Percentiles rank a stretch among this genome's conserved stretches.
Conservation (phyloP, 164 flowering plant species). For the Tetracentron sinense region DNA sequence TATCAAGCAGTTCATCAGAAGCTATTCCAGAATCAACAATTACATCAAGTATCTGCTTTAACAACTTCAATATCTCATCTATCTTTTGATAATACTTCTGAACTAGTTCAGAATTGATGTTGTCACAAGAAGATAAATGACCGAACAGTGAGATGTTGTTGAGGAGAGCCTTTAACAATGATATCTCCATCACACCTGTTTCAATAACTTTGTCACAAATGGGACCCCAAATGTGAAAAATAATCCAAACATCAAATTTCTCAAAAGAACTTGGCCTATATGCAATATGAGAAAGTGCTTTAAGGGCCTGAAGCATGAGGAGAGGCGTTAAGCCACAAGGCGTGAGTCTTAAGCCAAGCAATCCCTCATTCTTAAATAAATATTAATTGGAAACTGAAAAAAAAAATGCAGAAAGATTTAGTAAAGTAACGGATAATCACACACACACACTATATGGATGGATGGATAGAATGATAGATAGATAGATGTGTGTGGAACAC, state of each 20-base stretch:
- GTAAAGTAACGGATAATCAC: too few relatives aligned
- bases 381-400: too few relatives aligned
- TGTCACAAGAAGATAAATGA: conserved; percentile 41
- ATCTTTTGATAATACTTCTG: conserved; percentile 49
- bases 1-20: conserved; percentile 45
- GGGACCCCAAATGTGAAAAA: neutral
- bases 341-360: too few relatives aligned
- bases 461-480: too few relatives aligned
- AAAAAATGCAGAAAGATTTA: too few relatives aligned
- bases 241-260: neutral
- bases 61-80: conserved; percentile 61
- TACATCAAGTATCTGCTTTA: conserved; percentile 64
- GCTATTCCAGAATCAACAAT: conserved; percentile 48
- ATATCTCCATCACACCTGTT: conserved; percentile 78
- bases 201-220: conserved; percentile 4
- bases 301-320: too few relatives aligned
- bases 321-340: too few relatives aligned
- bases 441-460: too few relatives aligned
- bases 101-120: conserved; percentile 46
- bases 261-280: neutral
- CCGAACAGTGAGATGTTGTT: conserved; percentile 45
- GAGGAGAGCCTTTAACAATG: conserved; percentile 61
- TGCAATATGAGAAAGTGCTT: neutral
- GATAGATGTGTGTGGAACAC: too few relatives aligned
- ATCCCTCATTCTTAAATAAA: too few relatives aligned